These are phyloP conservation scores for Pachyrhizus erosus DNA, from an alignment of 306 rosid species.

Conservation along the genomic window DNA sequence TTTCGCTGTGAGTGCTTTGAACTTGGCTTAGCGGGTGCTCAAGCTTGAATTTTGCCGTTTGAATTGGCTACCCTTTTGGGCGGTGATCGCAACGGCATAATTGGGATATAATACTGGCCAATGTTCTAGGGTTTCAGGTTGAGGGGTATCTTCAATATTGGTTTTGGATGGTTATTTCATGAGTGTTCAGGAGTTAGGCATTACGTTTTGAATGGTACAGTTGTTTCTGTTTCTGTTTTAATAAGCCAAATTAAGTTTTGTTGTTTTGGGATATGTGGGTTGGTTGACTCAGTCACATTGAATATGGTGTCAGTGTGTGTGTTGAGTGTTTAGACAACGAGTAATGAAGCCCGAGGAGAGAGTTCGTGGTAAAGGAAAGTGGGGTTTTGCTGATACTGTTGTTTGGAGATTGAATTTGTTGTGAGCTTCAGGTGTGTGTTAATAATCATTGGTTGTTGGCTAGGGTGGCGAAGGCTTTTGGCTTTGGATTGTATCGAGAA, in stretches of 20 bases:
- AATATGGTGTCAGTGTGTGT: constrained; percentile 38
- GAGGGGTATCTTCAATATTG: constrained; percentile 38
- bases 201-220: constrained; percentile 49
- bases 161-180: constrained; percentile 36
- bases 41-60: constrained; percentile 45
- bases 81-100: background rate
- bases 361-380: constrained; percentile 7
- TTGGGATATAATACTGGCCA: constrained; percentile 32
- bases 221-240: constrained; percentile 38
- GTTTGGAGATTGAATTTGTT: constrained; percentile 32
- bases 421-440: constrained; percentile 38
- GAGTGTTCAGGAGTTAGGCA: constrained; percentile 29
- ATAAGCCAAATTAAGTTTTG: constrained; percentile 39
- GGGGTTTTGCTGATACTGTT: constrained; percentile 37
- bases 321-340: constrained; percentile 29
- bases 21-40: constrained; percentile 38
- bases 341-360: constrained; percentile 21
- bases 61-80: background rate
- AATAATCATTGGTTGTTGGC: constrained; percentile 37
- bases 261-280: constrained; percentile 40
- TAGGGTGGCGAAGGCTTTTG: constrained; percentile 15
- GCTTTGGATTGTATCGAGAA: constrained; percentile 47
- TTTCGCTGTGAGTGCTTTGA: background rate
- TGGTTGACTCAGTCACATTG: constrained; percentile 54
- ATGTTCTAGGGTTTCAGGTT: constrained; percentile 61